These are phyloP conservation scores for Boletales sp. DNA, from an alignment of 768 basidiomycete genomes.

Conservation along the genomic window DNA sequence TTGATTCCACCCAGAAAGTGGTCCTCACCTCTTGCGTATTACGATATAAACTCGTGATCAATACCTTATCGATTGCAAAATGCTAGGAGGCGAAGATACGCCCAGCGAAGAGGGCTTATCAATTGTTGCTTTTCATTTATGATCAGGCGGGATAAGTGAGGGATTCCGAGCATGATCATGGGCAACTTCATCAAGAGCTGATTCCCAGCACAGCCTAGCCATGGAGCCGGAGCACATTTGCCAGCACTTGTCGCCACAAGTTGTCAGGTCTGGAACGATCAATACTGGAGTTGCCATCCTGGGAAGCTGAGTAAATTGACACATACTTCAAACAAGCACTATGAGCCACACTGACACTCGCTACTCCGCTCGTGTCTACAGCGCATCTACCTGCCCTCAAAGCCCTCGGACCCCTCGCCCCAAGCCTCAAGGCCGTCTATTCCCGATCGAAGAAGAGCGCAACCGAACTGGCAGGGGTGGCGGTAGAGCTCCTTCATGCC, in stretches of 20 bases:
- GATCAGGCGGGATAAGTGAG: conserved; percentile 79
- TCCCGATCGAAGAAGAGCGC: conserved; percentile 70
- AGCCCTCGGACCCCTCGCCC: conserved; percentile 43
- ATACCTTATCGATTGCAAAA: conserved; percentile 33
- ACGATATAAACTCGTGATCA: conserved; percentile 68
- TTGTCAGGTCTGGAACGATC: conserved; percentile 31
- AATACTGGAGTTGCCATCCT: conserved; percentile 65
- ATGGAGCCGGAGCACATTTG: neutral
- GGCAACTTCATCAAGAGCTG: conserved; percentile 82
- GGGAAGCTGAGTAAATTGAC: too few species aligned
- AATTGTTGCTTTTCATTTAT: conserved; percentile 93
- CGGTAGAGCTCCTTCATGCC: too few species aligned
- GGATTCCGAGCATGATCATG: conserved; percentile 89
- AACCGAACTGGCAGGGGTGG: conserved; percentile 47
- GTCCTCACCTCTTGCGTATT: conserved; percentile 90
- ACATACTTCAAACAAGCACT: conserved; percentile 72
- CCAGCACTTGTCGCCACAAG: too few species aligned
- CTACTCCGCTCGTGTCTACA: conserved; percentile 29
- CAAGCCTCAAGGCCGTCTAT: conserved; percentile 66
- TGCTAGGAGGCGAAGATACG: conserved; percentile 21
- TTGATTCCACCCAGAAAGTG: conserved; percentile 88
- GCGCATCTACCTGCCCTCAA: conserved; percentile 83
- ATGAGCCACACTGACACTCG: conserved; percentile 37
- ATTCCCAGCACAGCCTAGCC: neutral
- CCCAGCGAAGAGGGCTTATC: conserved; percentile 70